phyloP scores from a whole-genome alignment of 1,284 basidiomycete species.

The Salmacisia buchloeana region DNA sequence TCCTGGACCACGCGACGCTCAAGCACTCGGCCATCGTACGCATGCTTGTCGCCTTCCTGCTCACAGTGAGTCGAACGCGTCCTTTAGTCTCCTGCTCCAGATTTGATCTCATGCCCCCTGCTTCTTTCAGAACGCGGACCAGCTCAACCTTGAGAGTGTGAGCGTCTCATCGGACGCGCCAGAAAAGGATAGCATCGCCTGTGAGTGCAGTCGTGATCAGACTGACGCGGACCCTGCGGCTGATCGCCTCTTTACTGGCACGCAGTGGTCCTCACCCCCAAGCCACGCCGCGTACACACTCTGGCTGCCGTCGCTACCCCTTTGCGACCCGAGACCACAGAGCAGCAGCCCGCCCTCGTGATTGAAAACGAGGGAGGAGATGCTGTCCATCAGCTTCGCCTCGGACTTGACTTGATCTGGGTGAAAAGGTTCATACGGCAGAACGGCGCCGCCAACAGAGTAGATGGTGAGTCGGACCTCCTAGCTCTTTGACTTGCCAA shows the following conservation, averaged over 20 bases:
- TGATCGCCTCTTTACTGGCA: too few relatives aligned
- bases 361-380: not conserved
- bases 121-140: not conserved
- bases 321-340: not conserved
- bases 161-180: not conserved
- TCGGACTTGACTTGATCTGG: conserved; percentile 1
- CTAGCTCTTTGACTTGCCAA: too few relatives aligned
- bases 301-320: not conserved
- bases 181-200: not conserved
- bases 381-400: not conserved
- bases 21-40: not conserved
- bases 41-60: not conserved
- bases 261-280: not conserved
- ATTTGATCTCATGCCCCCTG: not conserved
- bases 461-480: too few relatives aligned
- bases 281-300: not conserved
- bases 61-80: too few relatives aligned
- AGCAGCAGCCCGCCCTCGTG: not conserved
- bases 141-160: not conserved
- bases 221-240: not conserved
- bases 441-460: too few relatives aligned
- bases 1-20: not conserved
- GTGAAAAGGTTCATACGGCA: too few relatives aligned
- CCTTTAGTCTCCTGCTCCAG: not conserved
- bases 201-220: not conserved